Conservation (phyloP, 495 filamentous ascomycete species). For the Xylaria bambusicola region DNA sequence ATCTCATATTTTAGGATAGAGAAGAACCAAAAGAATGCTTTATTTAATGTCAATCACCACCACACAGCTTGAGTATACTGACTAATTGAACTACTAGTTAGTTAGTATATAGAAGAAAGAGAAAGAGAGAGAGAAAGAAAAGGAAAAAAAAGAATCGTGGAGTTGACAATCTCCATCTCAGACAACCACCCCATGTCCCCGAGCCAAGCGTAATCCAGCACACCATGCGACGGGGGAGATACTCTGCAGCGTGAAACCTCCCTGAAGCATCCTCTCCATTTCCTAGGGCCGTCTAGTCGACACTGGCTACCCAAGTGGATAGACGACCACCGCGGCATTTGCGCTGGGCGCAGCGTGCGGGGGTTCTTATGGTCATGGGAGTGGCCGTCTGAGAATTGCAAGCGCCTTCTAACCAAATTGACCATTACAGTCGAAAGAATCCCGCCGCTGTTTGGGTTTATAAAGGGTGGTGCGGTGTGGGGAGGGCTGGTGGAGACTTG, state of each 20-base stretch:
- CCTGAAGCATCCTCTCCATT: slow-evolving; percentile 53
- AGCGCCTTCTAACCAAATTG: slow-evolving; percentile 49
- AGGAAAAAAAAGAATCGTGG: slow-evolving; percentile 39
- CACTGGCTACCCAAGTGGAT: slow-evolving; percentile 55
- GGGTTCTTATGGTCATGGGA: slow-evolving; percentile 53
- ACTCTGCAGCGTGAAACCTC: slow-evolving; percentile 57
- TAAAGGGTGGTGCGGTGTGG: slow-evolving; percentile 12
- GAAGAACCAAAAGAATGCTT: too few relatives aligned
- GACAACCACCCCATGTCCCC: slow-evolving; percentile 48
- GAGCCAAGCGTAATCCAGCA: slow-evolving; percentile 53
- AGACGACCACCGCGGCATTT: slow-evolving; percentile 54
- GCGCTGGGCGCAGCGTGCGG: slow-evolving; percentile 50
- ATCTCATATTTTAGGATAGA: too few relatives aligned
- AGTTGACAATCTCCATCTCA: slow-evolving; percentile 52
- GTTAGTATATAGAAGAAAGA: too few relatives aligned
- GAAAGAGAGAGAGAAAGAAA: slow-evolving; percentile 10
- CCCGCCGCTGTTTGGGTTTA: slow-evolving; percentile 10
- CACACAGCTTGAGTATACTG: too few relatives aligned
- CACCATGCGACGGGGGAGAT: slow-evolving; percentile 56
- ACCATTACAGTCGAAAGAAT: slow-evolving; percentile 51
- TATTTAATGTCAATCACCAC: too few relatives aligned
- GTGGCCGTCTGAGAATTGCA: slow-evolving; percentile 43
- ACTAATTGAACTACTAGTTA: too few relatives aligned
- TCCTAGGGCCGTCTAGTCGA: slow-evolving; percentile 49
- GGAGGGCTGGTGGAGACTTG: neutral